Conservation (phyloP, 169 alveolate genomes). For the Babesia gibsoni region DNA sequence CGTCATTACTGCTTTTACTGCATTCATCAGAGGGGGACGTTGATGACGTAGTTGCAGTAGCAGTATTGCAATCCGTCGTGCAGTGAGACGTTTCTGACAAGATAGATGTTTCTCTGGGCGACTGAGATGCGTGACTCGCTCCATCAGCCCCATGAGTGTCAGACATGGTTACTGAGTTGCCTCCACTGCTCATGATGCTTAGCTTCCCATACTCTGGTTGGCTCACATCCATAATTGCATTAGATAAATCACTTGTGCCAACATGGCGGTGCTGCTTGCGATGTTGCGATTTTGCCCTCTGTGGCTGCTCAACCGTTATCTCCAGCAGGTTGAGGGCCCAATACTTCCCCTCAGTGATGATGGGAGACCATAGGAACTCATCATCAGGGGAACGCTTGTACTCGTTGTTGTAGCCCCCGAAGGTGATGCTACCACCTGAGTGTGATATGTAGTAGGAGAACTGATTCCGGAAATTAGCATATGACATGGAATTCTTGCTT, state of each 20-base stretch:
- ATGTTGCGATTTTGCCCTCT: neutral
- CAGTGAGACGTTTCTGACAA: too few species aligned
- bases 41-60: too few species aligned
- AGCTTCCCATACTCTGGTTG: neutral
- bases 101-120: too few species aligned
- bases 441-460: constrained; percentile 55
- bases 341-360: constrained; percentile 21
- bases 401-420: constrained; percentile 72
- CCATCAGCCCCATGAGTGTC: too few species aligned
- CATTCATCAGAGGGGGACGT: too few species aligned
- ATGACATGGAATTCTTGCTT: constrained; percentile 16
- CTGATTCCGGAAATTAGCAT: constrained; percentile 51
- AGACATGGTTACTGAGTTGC: too few species aligned
- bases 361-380: constrained; percentile 62
- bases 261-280: neutral
- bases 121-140: too few species aligned
- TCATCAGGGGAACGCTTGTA: constrained; percentile 67
- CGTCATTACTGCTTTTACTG: too few species aligned
- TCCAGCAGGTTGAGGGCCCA: constrained; percentile 50
- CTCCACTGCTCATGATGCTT: too few species aligned
- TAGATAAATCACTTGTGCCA: neutral
- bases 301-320: constrained; percentile 9
- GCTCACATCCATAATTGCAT: neutral
- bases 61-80: too few species aligned
- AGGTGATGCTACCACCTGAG: constrained; percentile 68